phyloP scores from a whole-genome alignment of 768 basidiomycete species.

The Mycena rosella region DNA sequence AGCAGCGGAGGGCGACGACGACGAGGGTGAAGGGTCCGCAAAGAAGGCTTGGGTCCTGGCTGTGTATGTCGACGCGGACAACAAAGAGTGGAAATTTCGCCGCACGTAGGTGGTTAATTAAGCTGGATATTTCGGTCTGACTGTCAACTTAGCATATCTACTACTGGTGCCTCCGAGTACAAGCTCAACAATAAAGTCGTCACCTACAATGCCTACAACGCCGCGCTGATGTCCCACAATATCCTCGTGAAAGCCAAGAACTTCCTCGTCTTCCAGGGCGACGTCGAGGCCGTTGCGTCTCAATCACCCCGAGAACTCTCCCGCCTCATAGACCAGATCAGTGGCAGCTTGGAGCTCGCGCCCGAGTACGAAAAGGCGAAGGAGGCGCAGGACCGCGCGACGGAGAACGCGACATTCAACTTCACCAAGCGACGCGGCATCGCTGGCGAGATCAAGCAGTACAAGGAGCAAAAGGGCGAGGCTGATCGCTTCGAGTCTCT shows the following conservation, averaged over 20 bases:
- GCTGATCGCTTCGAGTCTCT: slow-evolving; percentile 89
- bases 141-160: slow-evolving; percentile 76
- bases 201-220: slow-evolving; percentile 90
- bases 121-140: too few species aligned
- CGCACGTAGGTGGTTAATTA: slow-evolving; percentile 95
- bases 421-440: slow-evolving; percentile 95
- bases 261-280: slow-evolving; percentile 99
- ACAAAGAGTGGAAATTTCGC: slow-evolving; percentile 92
- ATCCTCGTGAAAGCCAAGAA: slow-evolving; percentile 99
- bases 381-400: slow-evolving; percentile 88
- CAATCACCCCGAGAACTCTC: slow-evolving; percentile 93
- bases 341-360: slow-evolving; percentile 92
- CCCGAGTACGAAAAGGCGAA: slow-evolving; percentile 92
- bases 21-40: slow-evolving; percentile 82
- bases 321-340: slow-evolving; percentile 94
- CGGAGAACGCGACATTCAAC: slow-evolving; percentile 94
- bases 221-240: slow-evolving; percentile 88
- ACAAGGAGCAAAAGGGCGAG: slow-evolving; percentile 96
- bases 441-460: slow-evolving; percentile 95
- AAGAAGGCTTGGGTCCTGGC: slow-evolving; percentile 97
- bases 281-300: slow-evolving; percentile 97
- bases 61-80: slow-evolving; percentile 81
- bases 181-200: slow-evolving; percentile 85
- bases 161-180: slow-evolving; percentile 91
- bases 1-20: slow-evolving; percentile 59